phyloP scores from a whole-genome alignment of 139 green algal species.

The Picochlorum sp. region DNA sequence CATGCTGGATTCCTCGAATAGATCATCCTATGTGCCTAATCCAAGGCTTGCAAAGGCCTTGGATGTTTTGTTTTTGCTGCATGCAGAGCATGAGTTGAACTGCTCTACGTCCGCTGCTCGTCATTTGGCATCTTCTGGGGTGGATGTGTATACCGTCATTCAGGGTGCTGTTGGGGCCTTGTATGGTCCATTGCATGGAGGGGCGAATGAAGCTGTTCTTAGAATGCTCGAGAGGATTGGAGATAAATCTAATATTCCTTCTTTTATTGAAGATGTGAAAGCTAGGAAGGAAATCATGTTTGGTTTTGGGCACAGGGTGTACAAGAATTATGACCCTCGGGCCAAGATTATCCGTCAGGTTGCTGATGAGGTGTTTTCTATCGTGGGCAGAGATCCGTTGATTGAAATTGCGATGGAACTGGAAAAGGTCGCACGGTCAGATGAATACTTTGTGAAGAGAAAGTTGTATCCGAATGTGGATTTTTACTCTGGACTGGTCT shows the following conservation, averaged over 20 bases:
- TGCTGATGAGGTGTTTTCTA: slow-evolving; percentile 80
- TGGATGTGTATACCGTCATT: slow-evolving; percentile 89
- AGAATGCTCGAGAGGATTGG: slow-evolving; percentile 92
- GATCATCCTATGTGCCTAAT: slow-evolving; percentile 73
- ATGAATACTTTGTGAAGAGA: slow-evolving; percentile 76
- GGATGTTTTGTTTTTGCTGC: slow-evolving; percentile 95
- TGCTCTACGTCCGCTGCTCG: slow-evolving; percentile 81
- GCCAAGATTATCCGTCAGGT: slow-evolving; percentile 82
- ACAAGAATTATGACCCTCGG: slow-evolving; percentile 99
- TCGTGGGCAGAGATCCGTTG: slow-evolving; percentile 86
- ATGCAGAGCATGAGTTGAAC: slow-evolving; percentile 99
- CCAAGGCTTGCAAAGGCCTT: slow-evolving; percentile 67
- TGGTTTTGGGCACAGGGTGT: slow-evolving; percentile 96
- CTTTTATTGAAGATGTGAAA: slow-evolving; percentile 72
- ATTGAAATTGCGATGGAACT: slow-evolving; percentile 90
- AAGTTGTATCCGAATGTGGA: slow-evolving; percentile 99
- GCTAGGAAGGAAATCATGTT: slow-evolving; percentile 77
- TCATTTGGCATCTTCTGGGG: slow-evolving; percentile 71
- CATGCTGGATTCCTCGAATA: slow-evolving; percentile 83
- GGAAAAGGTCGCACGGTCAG: slow-evolving; percentile 59
- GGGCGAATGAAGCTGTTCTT: slow-evolving; percentile 97
- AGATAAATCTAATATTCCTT: slow-evolving; percentile 57
- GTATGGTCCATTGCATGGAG: slow-evolving; percentile 95
- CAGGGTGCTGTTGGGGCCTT: slow-evolving; percentile 84
- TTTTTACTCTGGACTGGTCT: slow-evolving; percentile 92